phyloP scores from a whole-genome alignment of 257 asterid species.

The Ocimum tenuiflorum region DNA sequence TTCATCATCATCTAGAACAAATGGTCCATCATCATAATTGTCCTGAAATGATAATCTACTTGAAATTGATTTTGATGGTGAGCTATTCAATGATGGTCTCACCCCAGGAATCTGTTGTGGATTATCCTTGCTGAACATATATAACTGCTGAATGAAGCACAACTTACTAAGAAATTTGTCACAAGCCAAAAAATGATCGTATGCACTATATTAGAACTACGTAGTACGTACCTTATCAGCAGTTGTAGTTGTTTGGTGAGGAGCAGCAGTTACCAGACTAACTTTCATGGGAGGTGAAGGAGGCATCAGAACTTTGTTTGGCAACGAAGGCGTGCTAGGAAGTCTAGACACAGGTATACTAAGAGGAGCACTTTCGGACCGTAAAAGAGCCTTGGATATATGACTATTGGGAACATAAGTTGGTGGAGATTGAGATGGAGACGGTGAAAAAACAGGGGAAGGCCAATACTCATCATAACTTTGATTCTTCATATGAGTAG shows the following conservation, averaged over 20 bases:
- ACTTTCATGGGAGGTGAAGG: slow-evolving; percentile 50
- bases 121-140: slow-evolving; percentile 39
- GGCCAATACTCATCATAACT: slow-evolving; percentile 72
- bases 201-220: slow-evolving; percentile 2
- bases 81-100: slow-evolving; percentile 40
- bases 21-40: slow-evolving; percentile 74
- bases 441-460: slow-evolving; percentile 50
- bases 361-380: slow-evolving; percentile 79
- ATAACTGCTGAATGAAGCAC: slow-evolving; percentile 35
- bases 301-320: slow-evolving; percentile 40
- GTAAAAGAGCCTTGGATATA: slow-evolving; percentile 44
- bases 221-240: slow-evolving; percentile 50
- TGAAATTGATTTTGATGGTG: slow-evolving; percentile 56
- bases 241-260: slow-evolving; percentile 38
- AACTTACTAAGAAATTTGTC: neutral
- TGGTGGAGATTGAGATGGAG: slow-evolving; percentile 81
- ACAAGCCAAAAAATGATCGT: neutral
- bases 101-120: slow-evolving; percentile 30
- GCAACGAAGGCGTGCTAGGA: slow-evolving; percentile 35
- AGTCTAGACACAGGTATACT: slow-evolving; percentile 54
- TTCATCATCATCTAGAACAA: slow-evolving; percentile 68
- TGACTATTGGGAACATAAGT: slow-evolving; percentile 24
- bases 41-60: slow-evolving; percentile 66
- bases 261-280: slow-evolving; percentile 24
- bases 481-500: slow-evolving; percentile 36